phyloP scores from a whole-genome alignment of 2,329 filamentous ascomycete genomes.

The Fusarium praegraminearum region DNA sequence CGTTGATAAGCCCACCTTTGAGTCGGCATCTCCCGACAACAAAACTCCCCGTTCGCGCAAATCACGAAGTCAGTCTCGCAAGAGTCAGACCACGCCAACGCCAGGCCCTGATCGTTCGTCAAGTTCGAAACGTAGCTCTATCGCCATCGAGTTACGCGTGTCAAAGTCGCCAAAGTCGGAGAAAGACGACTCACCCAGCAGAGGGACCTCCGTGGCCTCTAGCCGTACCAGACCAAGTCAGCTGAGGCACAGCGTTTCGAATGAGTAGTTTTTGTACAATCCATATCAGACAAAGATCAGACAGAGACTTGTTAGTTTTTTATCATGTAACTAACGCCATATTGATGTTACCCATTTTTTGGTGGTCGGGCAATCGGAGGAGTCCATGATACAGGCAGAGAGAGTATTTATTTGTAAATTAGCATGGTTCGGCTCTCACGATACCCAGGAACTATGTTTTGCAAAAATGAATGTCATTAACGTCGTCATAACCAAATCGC shows the following conservation, averaged over 20 bases:
- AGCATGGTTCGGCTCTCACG: neutral
- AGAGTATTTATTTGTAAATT: neutral
- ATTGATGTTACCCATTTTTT: neutral
- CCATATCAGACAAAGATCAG: neutral
- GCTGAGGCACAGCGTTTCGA: constrained; percentile 17
- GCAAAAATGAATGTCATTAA: constrained; percentile 25
- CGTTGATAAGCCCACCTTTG: constrained; percentile 17
- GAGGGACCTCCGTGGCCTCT: constrained; percentile 2
- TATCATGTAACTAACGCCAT: neutral
- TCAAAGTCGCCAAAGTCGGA: constrained; percentile 19
- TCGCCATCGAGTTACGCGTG: constrained; percentile 25
- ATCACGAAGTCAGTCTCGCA: constrained; percentile 15
- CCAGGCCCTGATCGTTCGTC: constrained; percentile 5
- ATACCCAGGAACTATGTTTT: neutral
- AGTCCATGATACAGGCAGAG: neutral
- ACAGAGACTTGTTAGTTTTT: neutral
- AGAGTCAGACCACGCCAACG: constrained; percentile 6
- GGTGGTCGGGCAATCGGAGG: neutral
- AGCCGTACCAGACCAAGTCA: constrained; percentile 27
- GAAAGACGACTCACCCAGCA: constrained; percentile 2
- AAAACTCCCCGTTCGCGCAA: constrained; percentile 1
- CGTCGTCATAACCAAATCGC: constrained; percentile 24
- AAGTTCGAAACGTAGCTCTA: constrained; percentile 13
- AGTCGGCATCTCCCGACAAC: constrained; percentile 10
- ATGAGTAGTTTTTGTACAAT: constrained; percentile 2